Base-by-base conservation (phyloP, 2,329 filamentous ascomycete genomes). In the Fusarium duplospermum region DNA sequence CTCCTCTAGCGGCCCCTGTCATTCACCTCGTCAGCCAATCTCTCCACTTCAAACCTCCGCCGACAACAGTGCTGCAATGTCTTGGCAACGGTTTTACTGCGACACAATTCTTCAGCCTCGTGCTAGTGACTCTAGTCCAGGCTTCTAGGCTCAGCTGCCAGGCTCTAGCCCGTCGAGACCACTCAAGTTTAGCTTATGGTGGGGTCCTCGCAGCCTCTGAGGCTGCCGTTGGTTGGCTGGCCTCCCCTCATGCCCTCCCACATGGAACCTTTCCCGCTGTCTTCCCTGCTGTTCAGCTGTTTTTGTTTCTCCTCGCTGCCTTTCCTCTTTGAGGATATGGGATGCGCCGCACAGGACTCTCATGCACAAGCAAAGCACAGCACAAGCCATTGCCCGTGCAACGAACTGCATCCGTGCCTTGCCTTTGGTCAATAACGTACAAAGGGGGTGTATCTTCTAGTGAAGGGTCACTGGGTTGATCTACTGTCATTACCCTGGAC, bases 61-160 rank as follows among this genome's bases (percentile, higher is more conserved):
- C 33, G 24, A 18, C 24, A 27, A 27, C 45, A 50, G 45, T 27
- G 45, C 24, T 62, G 18, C 22, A 27, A 36, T 27, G 36, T 65
- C 72, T 75, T 75, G 72, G 72, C 72, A 75, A 75, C 70, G 72
- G 72, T 66, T 71, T 73, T 47, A 18, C 40, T 56, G 27, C 58
- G 20, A 63, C 24, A 9, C 24, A 50, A 40, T 29, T 35, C 27
- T 52, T 71, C 72, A 75, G 72, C 72, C 72, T 75, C 72, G 72
- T 75, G 66, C 72, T 75, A 73, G 72, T 40, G 54, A 52, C 36
- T 45, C 56, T 64, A 71, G 72, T 22, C 47, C 62, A 50, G 8
- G 22, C 67, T 70, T 68, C 54, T 71, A 66, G 61, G 70, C 70
- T 75, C 72, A 75, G 69, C 72, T 72, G 72, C 62, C 60, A 67